These are phyloP conservation scores for Oligophagozyma castellii DNA, from an alignment of 1,139 yeast genomes.

Conservation along the genomic window DNA sequence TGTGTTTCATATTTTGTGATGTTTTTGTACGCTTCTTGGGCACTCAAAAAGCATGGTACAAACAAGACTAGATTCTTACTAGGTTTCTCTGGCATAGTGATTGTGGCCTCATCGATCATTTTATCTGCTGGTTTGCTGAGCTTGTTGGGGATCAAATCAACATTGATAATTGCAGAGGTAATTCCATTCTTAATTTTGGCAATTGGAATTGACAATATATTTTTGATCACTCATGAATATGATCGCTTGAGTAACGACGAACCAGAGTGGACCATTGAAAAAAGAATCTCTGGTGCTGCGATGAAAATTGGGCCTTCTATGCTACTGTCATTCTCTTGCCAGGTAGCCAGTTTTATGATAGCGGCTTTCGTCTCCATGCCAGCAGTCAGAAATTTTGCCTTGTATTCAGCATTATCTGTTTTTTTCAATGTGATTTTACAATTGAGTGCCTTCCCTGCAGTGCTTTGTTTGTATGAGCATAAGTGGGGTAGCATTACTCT, in stretches of 20 bases:
- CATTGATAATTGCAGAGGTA: constrained; percentile 89
- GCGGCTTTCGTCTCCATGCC: constrained; percentile 87
- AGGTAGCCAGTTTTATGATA: constrained; percentile 59
- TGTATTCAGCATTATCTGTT: constrained; percentile 81
- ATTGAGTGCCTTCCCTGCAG: constrained; percentile 65
- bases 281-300: constrained; percentile 49
- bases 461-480: constrained; percentile 30
- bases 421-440: constrained; percentile 64
- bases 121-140: constrained; percentile 79
- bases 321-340: constrained; percentile 60
- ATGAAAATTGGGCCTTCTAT: constrained; percentile 81
- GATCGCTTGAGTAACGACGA: constrained; percentile 36
- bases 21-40: constrained; percentile 80
- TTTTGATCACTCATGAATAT: constrained; percentile 69
- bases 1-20: constrained; percentile 67
- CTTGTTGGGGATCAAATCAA: constrained; percentile 61
- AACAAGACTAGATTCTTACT: constrained; percentile 48
- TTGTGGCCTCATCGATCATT: constrained; percentile 66
- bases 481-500: constrained; percentile 1
- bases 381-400: constrained; percentile 86
- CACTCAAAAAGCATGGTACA: constrained; percentile 33
- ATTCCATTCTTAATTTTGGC: constrained; percentile 92
- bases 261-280: constrained; percentile 34
- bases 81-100: constrained; percentile 69
- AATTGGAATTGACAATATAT: constrained; percentile 88